Evolutionary conservation across 176 grass and related monocot species (phyloP), one percentile per base, ranked within the genome.

Genomic region (Tillandsia fasciculata): DNA sequence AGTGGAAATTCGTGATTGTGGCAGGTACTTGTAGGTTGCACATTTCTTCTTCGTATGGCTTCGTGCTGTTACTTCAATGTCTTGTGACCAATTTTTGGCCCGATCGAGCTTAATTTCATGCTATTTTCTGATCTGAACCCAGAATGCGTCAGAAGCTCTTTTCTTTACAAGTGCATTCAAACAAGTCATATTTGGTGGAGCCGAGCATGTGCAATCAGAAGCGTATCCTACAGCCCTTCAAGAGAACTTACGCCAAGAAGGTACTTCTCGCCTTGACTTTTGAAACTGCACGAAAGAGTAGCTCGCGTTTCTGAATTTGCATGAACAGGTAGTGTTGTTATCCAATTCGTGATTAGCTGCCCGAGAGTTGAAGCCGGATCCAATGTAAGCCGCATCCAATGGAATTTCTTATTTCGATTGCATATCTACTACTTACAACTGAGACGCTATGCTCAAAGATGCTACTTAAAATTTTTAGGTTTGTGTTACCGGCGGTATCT

Each of bases 131-230:
- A 11, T 74, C 64, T 80, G 28, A 53, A 79, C 85, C 66, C 82
- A 99, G 95, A 86, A 99, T 70, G 87, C 87, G 69, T 87, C 95
- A 74, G 87, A 94, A 84, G 80, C 87, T 81, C 82, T 99, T 77
- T 99, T 94, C 75, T 70, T 88, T 67, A 68, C 82, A 80, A 99
- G 80, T 47, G 87, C 95, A 70, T 99, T 99, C 75, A 93, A 79
- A 84, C 12, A 86, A 76, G 95, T 94, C 67, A 80, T 99, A 18
- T 99, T 90, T 72, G 66, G 42, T 68, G 82, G 58, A 64, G 42
- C 67, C 76, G 75, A 90, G 70, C 77, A 75, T 65, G 72, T 66
- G 70, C 75, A 88, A 74, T 57, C 75, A 65, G 80, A 78, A 78
- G 22, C 76, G 12, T 50, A 85, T 59, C 33, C 63, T 13, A 48